A percentile compares a stretch with the other conserved stretches of the same genome.
Conservation (phyloP, 2,329 filamentous ascomycete genomes). For the Davidsoniella australis region DNA sequence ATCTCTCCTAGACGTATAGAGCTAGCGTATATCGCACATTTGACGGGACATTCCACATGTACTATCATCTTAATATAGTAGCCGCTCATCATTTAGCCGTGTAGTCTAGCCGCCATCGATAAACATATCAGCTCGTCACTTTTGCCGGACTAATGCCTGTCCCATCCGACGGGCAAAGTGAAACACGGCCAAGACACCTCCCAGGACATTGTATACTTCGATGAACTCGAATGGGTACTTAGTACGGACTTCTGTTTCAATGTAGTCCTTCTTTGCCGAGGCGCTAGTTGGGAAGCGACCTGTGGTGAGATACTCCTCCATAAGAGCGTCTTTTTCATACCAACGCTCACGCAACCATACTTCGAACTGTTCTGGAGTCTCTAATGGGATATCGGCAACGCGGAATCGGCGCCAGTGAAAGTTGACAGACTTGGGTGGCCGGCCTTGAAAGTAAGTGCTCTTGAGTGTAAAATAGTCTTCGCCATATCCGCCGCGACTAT, state of each 20-base stretch:
- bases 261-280: constrained; percentile 10
- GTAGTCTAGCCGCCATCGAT: no score
- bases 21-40: no score
- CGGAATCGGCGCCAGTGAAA: constrained; percentile 88
- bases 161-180: constrained; percentile 8
- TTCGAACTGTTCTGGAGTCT: constrained; percentile 59
- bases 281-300: constrained; percentile 52
- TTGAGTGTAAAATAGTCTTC: constrained; percentile 77
- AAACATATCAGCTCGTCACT: neutral
- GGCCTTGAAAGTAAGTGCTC: constrained; percentile 76
- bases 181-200: constrained; percentile 3
- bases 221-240: constrained; percentile 12
- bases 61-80: no score
- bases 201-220: constrained; percentile 11
- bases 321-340: constrained; percentile 78
- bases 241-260: constrained; percentile 11
- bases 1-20: no score
- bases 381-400: constrained; percentile 62
- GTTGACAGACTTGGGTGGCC: constrained; percentile 85
- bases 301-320: constrained; percentile 65
- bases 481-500: constrained; percentile 62
- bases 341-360: constrained; percentile 72
- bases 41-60: no score
- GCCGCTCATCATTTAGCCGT: no score
- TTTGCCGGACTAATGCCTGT: neutral